A percentile compares a stretch with the other conserved stretches of the same genome.
phyloP scores from a whole-genome alignment of 2,329 filamentous ascomycete genomes.

The Escovopsis sp. region DNA sequence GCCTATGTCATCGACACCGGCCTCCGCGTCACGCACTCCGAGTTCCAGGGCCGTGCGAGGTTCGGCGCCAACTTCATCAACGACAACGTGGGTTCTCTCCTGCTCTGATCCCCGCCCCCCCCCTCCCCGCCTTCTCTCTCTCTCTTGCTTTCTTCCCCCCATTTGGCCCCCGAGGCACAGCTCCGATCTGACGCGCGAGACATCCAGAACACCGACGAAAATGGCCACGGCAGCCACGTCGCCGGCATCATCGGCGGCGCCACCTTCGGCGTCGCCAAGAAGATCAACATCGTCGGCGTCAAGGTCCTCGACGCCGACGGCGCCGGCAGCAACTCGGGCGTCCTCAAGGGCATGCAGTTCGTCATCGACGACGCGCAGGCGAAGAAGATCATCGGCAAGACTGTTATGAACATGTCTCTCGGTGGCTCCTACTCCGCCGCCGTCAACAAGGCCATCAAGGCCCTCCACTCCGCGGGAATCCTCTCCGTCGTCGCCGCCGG shows the following conservation, averaged over 20 bases:
- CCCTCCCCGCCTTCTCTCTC: no score
- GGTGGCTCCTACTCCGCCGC: slow-evolving; percentile 33
- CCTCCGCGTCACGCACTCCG: slow-evolving; percentile 37
- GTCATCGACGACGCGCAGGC: slow-evolving; percentile 30
- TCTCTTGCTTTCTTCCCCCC: not conserved
- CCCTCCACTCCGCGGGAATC: slow-evolving; percentile 32
- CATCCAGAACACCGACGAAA: slow-evolving; percentile 36
- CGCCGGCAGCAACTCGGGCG: slow-evolving; percentile 20
- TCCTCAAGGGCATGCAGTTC: slow-evolving; percentile 45
- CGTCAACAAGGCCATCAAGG: slow-evolving; percentile 39
- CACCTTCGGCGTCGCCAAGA: slow-evolving; percentile 48
- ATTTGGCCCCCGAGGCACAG: not conserved
- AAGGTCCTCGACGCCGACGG: slow-evolving; percentile 40
- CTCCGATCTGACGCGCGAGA: no score
- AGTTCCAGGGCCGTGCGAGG: slow-evolving; percentile 40
- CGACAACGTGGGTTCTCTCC: slow-evolving; percentile 25
- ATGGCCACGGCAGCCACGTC: slow-evolving; percentile 50
- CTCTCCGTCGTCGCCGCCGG: slow-evolving; percentile 45
- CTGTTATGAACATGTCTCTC: slow-evolving; percentile 50
- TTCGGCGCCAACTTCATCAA: slow-evolving; percentile 38
- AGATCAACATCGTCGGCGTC: slow-evolving; percentile 37
- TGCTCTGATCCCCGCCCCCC: no score
- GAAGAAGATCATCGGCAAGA: slow-evolving; percentile 30
- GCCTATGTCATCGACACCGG: slow-evolving; percentile 53
- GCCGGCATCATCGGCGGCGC: slow-evolving; percentile 44